phyloP scores from a whole-genome alignment of 1,284 basidiomycete species.

The Austroboletus niveus region DNA sequence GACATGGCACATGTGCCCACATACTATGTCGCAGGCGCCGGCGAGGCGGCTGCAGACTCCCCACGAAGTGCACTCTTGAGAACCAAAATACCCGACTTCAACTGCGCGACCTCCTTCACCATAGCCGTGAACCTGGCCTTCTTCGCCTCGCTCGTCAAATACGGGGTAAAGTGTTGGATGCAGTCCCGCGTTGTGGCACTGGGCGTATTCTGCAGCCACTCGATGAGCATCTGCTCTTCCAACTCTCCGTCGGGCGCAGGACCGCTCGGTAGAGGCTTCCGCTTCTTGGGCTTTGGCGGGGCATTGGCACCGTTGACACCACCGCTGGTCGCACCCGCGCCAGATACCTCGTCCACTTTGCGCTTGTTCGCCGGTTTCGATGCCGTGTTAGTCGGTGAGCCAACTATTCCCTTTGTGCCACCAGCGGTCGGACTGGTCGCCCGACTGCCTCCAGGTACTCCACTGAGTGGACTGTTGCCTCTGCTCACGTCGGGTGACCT shows the following conservation, averaged over 20 bases:
- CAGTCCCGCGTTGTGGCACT: constrained; percentile 70
- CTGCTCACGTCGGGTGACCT: constrained; percentile 47
- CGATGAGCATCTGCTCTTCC: constrained; percentile 62
- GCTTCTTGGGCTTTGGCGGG: constrained; percentile 62
- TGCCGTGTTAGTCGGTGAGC: constrained; percentile 29
- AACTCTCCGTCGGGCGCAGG: constrained; percentile 52
- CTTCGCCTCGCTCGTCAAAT: constrained; percentile 63
- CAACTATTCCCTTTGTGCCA: constrained; percentile 28
- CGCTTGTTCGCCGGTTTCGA: constrained; percentile 52
- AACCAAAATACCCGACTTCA: constrained; percentile 65
- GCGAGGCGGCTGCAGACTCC: constrained; percentile 28
- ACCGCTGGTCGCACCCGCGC: constrained; percentile 29
- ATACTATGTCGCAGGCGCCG: constrained; percentile 24
- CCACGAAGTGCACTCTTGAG: constrained; percentile 46
- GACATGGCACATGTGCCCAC: constrained; percentile 15
- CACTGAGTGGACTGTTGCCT: constrained; percentile 52
- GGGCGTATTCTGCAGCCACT: constrained; percentile 65
- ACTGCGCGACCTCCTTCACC: constrained; percentile 69
- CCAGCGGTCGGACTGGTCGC: constrained; percentile 42
- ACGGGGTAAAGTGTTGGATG: constrained; percentile 74
- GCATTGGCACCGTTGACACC: constrained; percentile 30
- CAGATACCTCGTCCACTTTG: constrained; percentile 56
- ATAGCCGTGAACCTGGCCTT: constrained; percentile 72
- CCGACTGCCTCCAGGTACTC: constrained; percentile 39
- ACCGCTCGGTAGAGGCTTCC: constrained; percentile 47